Conservation (phyloP, 108 stramenopile genomes). For the Nitzschia palea region DNA sequence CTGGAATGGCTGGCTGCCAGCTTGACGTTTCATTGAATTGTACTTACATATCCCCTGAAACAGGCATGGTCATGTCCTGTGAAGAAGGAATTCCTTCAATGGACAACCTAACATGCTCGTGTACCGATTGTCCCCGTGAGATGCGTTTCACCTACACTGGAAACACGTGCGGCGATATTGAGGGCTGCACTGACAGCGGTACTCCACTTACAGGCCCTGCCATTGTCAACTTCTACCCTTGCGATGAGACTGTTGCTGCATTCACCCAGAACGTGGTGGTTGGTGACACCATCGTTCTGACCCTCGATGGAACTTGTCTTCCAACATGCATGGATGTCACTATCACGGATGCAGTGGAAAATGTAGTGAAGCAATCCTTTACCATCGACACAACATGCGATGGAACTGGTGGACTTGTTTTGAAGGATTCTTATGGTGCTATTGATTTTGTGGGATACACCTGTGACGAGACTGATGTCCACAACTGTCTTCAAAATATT, state of each 20-base stretch:
- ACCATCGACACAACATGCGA: slow-evolving; percentile 15
- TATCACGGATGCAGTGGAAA: neutral
- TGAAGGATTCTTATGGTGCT: slow-evolving; percentile 16
- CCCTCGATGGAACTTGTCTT: slow-evolving; percentile 6
- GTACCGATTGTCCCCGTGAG: slow-evolving; percentile 14
- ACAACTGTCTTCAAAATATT: slow-evolving; percentile 11
- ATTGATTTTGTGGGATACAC: slow-evolving; percentile 25
- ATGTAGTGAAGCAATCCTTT: slow-evolving; percentile 10
- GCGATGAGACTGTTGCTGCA: neutral
- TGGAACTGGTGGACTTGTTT: slow-evolving; percentile 3
- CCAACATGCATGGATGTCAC: slow-evolving; percentile 4
- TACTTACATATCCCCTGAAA: neutral
- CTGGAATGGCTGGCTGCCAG: slow-evolving; percentile 2
- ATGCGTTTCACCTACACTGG: slow-evolving; percentile 24
- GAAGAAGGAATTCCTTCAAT: slow-evolving; percentile 13
- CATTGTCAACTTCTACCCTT: neutral
- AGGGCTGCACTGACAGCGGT: slow-evolving; percentile 11
- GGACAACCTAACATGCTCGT: slow-evolving; percentile 3
- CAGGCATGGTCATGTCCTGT: slow-evolving; percentile 7
- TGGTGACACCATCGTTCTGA: slow-evolving; percentile 7
- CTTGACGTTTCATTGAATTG: slow-evolving; percentile 18
- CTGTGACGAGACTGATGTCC: slow-evolving; percentile 14
- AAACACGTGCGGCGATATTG: slow-evolving; percentile 2
- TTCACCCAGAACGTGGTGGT: neutral
- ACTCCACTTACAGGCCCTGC: neutral